Base-by-base conservation (phyloP, 75 land plant genomes). In the Picea glauca region DNA sequence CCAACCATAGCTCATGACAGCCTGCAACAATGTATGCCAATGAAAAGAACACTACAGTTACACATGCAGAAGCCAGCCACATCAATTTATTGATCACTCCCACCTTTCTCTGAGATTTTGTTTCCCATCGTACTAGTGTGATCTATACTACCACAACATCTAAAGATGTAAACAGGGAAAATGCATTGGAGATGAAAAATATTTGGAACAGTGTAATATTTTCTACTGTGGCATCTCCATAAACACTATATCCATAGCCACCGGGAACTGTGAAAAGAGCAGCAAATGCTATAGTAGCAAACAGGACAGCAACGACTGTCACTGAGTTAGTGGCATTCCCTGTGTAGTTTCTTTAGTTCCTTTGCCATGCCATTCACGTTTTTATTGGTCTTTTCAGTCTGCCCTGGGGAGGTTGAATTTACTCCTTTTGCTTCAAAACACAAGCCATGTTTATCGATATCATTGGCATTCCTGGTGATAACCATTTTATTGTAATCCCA, bases 61-160 rank as follows among this genome's bases (percentile, higher is more conserved):
- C 88, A 82, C 90, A 90, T 6, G 85, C 82, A 50, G 90, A 81
- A 5, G 93, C 93, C 81, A 91, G 57, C 93, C 93, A 91, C 93
- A 91, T 91, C 68, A 91, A 20, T 79, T 91, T 91, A 82, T 91
- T 91, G 54, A 91, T 91, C 33, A 91, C 88, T 60, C 83, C 87
- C 21, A 91, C 93, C 66, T 85, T 66, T 31, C 87, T 86, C 76
- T 91, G 90, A 14, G 90, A 80, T 76, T 87, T 91, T 17, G 83
- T 83, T 76, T 91, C 93, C 3, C 93, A 88, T 58, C 90, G 80
- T 3, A 91, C 93, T 26, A 91, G 72, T 1, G 93, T 91, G 58
- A 91, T 91, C 58, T 91, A 90, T 33, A 91, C 90, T 77, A 91
- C 85, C 80, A 91, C 93, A 5, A 91, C 93, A 13, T 90, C 90